A percentile compares a stretch with the other conserved stretches of the same genome.
Conservation (phyloP, 2,329 filamentous ascomycete genomes). For the Nothophoma quercina region DNA sequence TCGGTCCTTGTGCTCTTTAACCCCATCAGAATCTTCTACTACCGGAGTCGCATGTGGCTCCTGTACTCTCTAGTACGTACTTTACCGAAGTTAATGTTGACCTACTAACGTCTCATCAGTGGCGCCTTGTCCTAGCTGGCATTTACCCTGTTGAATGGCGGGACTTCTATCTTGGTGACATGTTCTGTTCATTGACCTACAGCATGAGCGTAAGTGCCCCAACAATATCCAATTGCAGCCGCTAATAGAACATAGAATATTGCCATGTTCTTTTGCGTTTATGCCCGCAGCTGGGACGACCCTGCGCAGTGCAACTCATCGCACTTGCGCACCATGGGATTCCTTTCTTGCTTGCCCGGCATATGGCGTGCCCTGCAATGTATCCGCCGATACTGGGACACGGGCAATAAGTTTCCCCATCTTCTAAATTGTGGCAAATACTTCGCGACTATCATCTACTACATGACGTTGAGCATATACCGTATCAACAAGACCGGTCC, state of each 20-base stretch:
- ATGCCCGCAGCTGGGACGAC: slow-evolving; percentile 77
- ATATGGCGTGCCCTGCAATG: slow-evolving; percentile 94
- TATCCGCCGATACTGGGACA: slow-evolving; percentile 86
- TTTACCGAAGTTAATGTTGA: too few relatives aligned
- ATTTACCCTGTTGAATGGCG: slow-evolving; percentile 94
- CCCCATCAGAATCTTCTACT: slow-evolving; percentile 76
- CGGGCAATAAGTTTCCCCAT: slow-evolving; percentile 87
- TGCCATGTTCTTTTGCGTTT: slow-evolving; percentile 93
- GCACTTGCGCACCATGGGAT: slow-evolving; percentile 83
- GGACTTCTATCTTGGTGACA: slow-evolving; percentile 97
- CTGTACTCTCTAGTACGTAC: slow-evolving; percentile 81
- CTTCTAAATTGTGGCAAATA: slow-evolving; percentile 94
- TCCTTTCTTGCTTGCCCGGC: slow-evolving; percentile 81
- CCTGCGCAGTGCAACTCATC: slow-evolving; percentile 83
- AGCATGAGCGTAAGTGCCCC: slow-evolving; percentile 74
- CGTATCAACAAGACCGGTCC: slow-evolving; percentile 71
- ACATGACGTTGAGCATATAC: slow-evolving; percentile 81
- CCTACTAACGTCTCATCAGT: slow-evolving; percentile 58
- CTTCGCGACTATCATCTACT: slow-evolving; percentile 79
- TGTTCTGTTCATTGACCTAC: slow-evolving; percentile 96
- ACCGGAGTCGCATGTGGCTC: slow-evolving; percentile 83
- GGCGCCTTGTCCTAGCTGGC: slow-evolving; percentile 83
- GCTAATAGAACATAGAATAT: slow-evolving; percentile 66
- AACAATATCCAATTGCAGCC: background rate
- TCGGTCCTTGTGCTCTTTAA: slow-evolving; percentile 75